Evolutionary conservation across 2,329 filamentous ascomycete genomes (phyloP).

Genomic region (Lasiodiplodia sp.): DNA sequence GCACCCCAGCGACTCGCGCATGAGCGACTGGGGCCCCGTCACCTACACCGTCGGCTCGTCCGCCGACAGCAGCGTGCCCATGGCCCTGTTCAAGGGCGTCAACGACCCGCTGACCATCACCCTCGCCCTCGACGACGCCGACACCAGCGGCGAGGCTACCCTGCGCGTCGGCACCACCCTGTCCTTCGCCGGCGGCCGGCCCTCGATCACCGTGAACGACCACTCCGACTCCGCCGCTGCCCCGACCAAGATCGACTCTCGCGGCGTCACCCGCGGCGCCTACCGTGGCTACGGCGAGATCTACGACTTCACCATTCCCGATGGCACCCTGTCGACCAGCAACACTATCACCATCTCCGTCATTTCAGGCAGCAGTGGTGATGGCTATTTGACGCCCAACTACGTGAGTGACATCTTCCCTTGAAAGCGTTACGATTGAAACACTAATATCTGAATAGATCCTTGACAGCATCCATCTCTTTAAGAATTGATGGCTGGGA

Average conservation of each 20-base stretch:
- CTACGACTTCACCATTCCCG: slow-evolving; percentile 67
- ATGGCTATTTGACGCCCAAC: slow-evolving; percentile 65
- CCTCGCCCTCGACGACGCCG: slow-evolving; percentile 61
- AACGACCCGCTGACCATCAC: slow-evolving; percentile 68
- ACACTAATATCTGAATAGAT: slow-evolving; percentile 25
- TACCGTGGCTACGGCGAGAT: slow-evolving; percentile 70
- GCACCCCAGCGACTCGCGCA: slow-evolving; percentile 71
- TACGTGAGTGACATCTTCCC: slow-evolving; percentile 40
- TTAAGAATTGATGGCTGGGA: not conserved
- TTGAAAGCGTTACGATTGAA: too few species aligned
- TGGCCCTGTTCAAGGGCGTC: slow-evolving; percentile 69
- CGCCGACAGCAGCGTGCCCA: slow-evolving; percentile 63
- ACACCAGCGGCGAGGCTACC: slow-evolving; percentile 58
- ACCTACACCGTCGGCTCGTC: slow-evolving; percentile 69
- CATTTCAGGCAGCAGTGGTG: slow-evolving; percentile 65
- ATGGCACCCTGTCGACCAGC: slow-evolving; percentile 64
- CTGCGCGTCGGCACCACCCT: slow-evolving; percentile 71
- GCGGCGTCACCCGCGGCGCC: slow-evolving; percentile 70
- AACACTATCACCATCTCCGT: slow-evolving; percentile 70
- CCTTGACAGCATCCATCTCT: slow-evolving; percentile 33
- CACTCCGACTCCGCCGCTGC: slow-evolving; percentile 60
- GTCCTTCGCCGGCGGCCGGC: slow-evolving; percentile 66
- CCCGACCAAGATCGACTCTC: slow-evolving; percentile 68
- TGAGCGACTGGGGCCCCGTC: slow-evolving; percentile 65
- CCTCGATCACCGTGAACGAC: slow-evolving; percentile 64